Conservation (phyloP, 345 rosid genomes). For the Pistacia integerrima region DNA sequence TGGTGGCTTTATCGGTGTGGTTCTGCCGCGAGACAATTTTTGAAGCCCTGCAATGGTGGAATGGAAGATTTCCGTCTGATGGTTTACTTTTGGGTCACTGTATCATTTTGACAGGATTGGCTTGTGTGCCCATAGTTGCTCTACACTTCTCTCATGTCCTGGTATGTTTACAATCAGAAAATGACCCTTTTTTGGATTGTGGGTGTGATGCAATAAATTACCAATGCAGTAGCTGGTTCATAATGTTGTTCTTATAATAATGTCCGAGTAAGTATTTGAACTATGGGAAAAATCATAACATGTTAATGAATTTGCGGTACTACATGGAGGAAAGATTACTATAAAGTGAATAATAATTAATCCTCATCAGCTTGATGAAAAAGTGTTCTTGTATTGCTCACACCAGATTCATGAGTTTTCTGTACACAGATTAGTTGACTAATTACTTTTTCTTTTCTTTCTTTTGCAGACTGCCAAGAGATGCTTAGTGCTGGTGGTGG, state of each 20-base stretch:
- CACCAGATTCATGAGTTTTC: neutral
- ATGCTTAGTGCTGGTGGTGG: slow-evolving; percentile 82
- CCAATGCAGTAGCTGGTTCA: neutral
- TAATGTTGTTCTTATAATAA: neutral
- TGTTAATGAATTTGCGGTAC: slow-evolving; percentile 8
- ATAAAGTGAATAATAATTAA: neutral
- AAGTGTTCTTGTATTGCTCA: neutral
- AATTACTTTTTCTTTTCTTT: slow-evolving; percentile 7
- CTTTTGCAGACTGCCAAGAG: slow-evolving; percentile 86
- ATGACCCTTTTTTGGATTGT: neutral
- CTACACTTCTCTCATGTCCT: slow-evolving; percentile 90
- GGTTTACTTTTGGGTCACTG: slow-evolving; percentile 93
- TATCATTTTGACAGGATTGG: slow-evolving; percentile 78
- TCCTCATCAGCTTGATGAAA: neutral
- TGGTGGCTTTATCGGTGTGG: slow-evolving; percentile 90
- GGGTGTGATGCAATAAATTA: neutral
- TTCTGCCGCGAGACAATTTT: slow-evolving; percentile 94
- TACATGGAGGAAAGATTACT: neutral
- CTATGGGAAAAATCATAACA: neutral
- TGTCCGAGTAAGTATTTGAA: neutral
- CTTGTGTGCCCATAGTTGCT: slow-evolving; percentile 87
- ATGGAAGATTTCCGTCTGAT: slow-evolving; percentile 91
- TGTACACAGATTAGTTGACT: neutral
- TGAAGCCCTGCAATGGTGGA: slow-evolving; percentile 98
- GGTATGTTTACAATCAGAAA: slow-evolving; percentile 49